These are phyloP conservation scores for Tuber melanosporum DNA, from an alignment of 495 filamentous ascomycete genomes.

Conservation along the genomic window DNA sequence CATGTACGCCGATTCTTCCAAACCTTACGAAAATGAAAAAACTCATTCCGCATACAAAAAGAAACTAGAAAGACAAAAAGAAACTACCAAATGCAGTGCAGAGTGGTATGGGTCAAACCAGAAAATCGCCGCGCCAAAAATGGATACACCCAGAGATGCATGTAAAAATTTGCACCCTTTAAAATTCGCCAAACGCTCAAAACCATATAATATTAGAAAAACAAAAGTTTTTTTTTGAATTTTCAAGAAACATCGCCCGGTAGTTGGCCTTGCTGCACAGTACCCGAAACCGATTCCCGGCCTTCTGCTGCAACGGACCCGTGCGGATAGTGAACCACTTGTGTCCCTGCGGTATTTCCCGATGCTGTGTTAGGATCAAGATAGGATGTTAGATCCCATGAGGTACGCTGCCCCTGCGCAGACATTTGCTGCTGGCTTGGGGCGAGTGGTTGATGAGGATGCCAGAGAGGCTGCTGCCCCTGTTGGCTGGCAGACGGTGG, in stretches of 20 bases:
- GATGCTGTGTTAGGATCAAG: conserved; percentile 26
- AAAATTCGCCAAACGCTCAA: conserved; percentile 38
- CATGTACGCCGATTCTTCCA: background rate
- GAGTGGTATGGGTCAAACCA: conserved; percentile 27
- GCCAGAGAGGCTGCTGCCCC: conserved; percentile 22
- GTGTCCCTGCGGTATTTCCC: conserved; percentile 30
- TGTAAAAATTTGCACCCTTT: conserved; percentile 29
- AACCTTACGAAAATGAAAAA: background rate
- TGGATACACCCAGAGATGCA: conserved; percentile 14
- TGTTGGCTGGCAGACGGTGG: conserved; percentile 25
- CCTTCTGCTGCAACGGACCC: conserved; percentile 30
- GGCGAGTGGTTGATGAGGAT: conserved; percentile 30
- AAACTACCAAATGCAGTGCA: conserved; percentile 18
- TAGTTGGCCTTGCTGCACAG: conserved; percentile 18
- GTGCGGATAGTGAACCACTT: conserved; percentile 34
- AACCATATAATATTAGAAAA: conserved; percentile 31
- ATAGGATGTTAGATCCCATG: conserved; percentile 33
- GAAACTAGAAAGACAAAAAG: conserved; percentile 18
- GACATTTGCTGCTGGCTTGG: conserved; percentile 27
- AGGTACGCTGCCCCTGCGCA: conserved; percentile 26
- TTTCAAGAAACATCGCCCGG: conserved; percentile 28
- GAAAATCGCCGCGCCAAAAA: conserved; percentile 32
- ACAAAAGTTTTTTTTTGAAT: conserved; percentile 14
- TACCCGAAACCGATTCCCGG: conserved; percentile 27
- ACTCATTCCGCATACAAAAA: conserved; percentile 4